phyloP scores from a whole-genome alignment of 1,284 basidiomycete genomes.

The Pseudozyma pruni region DNA sequence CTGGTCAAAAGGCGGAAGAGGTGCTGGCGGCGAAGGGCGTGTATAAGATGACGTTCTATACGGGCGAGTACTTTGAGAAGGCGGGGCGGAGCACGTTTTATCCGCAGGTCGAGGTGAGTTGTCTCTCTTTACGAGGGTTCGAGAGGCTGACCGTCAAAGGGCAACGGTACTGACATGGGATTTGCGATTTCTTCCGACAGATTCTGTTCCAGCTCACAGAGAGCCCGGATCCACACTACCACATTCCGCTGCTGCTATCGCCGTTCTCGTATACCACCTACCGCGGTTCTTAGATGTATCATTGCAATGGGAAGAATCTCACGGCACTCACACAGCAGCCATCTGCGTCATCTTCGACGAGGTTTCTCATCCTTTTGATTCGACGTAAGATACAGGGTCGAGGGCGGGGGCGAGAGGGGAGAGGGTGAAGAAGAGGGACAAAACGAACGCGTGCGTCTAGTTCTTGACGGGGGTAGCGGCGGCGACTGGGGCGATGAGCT shows the following conservation, averaged over 20 bases:
- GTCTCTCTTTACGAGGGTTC: no score
- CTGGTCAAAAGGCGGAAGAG: conserved; percentile 70
- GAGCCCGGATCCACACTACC: conserved; percentile 74
- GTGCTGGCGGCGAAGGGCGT: conserved; percentile 69
- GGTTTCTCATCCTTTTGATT: neutral
- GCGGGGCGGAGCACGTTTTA: conserved; percentile 79
- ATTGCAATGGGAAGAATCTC: conserved; percentile 1
- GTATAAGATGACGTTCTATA: conserved; percentile 87
- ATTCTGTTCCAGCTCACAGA: conserved; percentile 54
- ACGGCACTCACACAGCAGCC: no score
- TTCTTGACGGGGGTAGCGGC: conserved; percentile 35
- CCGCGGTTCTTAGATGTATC: conserved; percentile 72
- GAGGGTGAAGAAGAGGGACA: neutral
- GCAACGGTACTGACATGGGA: no score
- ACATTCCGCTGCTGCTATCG: conserved; percentile 88
- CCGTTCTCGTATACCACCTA: conserved; percentile 93
- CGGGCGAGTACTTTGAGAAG: conserved; percentile 80
- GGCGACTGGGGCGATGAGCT: conserved; percentile 39
- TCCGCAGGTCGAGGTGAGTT: conserved; percentile 83
- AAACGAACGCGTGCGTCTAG: conserved; percentile 1
- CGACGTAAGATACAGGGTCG: neutral
- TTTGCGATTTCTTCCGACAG: no score
- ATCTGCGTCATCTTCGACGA: no score
- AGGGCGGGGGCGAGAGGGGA: neutral
- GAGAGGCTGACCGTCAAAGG: neutral